These are phyloP conservation scores for Styphnolobium japonicum DNA, from an alignment of 306 rosid genomes.

Conservation along the genomic window DNA sequence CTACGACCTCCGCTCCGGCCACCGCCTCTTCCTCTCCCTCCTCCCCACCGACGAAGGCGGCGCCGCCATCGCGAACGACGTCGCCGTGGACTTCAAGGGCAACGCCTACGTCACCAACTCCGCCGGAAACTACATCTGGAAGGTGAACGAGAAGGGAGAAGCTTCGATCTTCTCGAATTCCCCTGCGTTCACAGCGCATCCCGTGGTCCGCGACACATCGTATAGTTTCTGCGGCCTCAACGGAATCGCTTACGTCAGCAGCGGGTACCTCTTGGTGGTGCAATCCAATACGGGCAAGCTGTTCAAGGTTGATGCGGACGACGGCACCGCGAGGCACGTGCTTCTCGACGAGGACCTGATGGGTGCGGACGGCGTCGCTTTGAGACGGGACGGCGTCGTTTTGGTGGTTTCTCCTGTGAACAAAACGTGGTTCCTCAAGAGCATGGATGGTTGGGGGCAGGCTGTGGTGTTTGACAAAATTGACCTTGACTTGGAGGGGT, in stretches of 20 bases:
- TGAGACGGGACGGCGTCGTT: conserved; percentile 66
- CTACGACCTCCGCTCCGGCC: conserved; percentile 60
- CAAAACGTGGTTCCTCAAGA: conserved; percentile 63
- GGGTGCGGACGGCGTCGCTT: conserved; percentile 54
- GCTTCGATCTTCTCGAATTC: conserved; percentile 70
- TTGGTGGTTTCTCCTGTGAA: conserved; percentile 51
- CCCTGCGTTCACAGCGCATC: conserved; percentile 37
- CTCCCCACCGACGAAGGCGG: conserved; percentile 38
- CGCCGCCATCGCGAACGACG: conserved; percentile 56
- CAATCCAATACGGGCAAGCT: conserved; percentile 82
- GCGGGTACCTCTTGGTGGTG: conserved; percentile 69
- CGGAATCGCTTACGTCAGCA: conserved; percentile 71
- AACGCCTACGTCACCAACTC: conserved; percentile 86
- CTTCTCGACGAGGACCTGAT: conserved; percentile 44
- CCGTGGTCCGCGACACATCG: conserved; percentile 30
- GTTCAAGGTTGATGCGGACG: conserved; percentile 64
- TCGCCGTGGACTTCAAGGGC: conserved; percentile 63
- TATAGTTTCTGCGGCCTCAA: conserved; percentile 57
- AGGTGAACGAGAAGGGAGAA: conserved; percentile 51
- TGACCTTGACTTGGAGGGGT: conserved; percentile 60
- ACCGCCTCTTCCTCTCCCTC: conserved; percentile 54
- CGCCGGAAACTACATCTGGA: conserved; percentile 69
- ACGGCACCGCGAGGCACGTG: conserved; percentile 58
- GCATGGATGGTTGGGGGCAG: conserved; percentile 64
- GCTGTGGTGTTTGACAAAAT: conserved; percentile 56